Conservation (phyloP, 441 rosid genomes). For the Syzygium syzygioides region DNA sequence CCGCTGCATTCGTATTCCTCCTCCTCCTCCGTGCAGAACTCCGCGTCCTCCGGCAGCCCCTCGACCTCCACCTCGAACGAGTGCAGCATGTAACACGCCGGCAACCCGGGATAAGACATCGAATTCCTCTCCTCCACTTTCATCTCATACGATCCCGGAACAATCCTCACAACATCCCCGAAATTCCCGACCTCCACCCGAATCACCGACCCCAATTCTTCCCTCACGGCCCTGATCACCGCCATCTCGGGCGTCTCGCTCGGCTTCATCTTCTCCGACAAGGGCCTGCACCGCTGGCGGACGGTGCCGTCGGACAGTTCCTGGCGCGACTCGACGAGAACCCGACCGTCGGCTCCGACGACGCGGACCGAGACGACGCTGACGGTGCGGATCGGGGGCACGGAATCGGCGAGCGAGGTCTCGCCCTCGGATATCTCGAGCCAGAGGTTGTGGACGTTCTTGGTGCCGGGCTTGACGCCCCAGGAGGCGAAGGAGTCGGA, state of each 20-base stretch:
- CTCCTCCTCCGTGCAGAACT: constrained; percentile 63
- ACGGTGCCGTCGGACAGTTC: constrained; percentile 72
- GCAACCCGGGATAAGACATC: constrained; percentile 70
- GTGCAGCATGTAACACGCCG: constrained; percentile 65
- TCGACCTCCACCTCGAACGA: constrained; percentile 62
- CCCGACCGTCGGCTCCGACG: constrained; percentile 21
- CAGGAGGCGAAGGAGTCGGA: constrained; percentile 79
- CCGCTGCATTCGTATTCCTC: constrained; percentile 47
- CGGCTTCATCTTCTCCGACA: constrained; percentile 94
- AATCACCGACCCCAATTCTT: constrained; percentile 67
- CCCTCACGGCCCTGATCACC: constrained; percentile 56
- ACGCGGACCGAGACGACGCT: constrained; percentile 58
- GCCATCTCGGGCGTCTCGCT: constrained; percentile 58
- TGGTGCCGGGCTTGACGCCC: constrained; percentile 91
- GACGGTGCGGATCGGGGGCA: constrained; percentile 70
- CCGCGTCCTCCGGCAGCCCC: constrained; percentile 73
- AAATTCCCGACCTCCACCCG: neutral
- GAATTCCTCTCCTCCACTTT: constrained; percentile 72
- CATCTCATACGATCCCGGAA: constrained; percentile 52
- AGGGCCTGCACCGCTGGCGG: constrained; percentile 55
- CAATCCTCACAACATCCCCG: constrained; percentile 24
- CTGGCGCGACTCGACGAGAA: constrained; percentile 70
- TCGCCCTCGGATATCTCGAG: constrained; percentile 86
- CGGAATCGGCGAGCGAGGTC: constrained; percentile 57
- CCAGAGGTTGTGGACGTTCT: constrained; percentile 93